Percentiles rank a stretch among this genome's conserved stretches.
These are phyloP conservation scores for Epichloe amarillans DNA, from an alignment of 2,329 filamentous ascomycete genomes.

Conservation along the genomic window DNA sequence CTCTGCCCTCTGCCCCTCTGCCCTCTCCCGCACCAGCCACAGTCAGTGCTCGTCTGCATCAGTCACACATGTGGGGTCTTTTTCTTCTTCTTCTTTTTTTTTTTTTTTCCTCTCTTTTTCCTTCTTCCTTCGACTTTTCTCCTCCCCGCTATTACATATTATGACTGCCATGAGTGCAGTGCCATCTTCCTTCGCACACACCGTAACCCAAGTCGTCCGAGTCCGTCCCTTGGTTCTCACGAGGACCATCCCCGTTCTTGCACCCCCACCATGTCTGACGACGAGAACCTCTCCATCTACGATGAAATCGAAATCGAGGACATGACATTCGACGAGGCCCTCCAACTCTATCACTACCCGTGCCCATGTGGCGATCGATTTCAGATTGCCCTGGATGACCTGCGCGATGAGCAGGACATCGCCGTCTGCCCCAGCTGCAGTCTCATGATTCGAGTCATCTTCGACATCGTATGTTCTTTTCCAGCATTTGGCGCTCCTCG, in stretches of 20 bases:
- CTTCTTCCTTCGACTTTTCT: not conserved
- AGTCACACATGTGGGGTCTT: slow-evolving; percentile 7
- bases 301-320: slow-evolving; percentile 99
- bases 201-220: too few relatives aligned
- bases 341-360: slow-evolving; percentile 89
- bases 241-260: too few relatives aligned
- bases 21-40: not conserved
- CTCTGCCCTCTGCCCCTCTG: too few relatives aligned
- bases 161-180: too few relatives aligned
- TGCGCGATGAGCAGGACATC: slow-evolving; percentile 82
- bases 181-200: too few relatives aligned
- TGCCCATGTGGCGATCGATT: slow-evolving; percentile 97
- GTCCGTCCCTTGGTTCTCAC: too few relatives aligned
- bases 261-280: slow-evolving; percentile 41
- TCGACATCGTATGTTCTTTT: slow-evolving; percentile 52
- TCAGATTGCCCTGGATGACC: slow-evolving; percentile 73
- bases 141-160: not conserved
- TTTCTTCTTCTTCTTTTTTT: too few relatives aligned
- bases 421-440: slow-evolving; percentile 97
- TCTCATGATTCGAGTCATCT: slow-evolving; percentile 91
- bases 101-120: not conserved
- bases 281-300: slow-evolving; percentile 62
- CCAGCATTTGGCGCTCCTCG: too few relatives aligned
- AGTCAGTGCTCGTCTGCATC: not conserved
- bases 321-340: slow-evolving; percentile 74